Evolutionary conservation across 768 basidiomycete species (phyloP), one percentile per base, ranked within the genome.

Genomic region (Tylopilus subfusipes): DNA sequence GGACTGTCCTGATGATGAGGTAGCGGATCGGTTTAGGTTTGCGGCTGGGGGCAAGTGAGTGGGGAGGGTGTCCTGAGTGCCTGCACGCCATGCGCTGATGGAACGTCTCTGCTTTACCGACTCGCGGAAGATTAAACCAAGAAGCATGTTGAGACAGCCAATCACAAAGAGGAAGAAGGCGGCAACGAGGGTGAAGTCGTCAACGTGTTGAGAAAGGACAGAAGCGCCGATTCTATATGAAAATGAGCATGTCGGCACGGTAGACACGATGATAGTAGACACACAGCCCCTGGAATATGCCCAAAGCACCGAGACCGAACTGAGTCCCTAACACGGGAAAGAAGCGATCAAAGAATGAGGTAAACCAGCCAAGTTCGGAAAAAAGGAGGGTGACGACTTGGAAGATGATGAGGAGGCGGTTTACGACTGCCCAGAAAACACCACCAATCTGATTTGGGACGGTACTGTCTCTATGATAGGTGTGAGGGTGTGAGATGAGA

Each of bases 361-460:
- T 71, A 12, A 91, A 91, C 81, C 90, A 89, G 58, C 88, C 84
- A 54, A 93, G 57, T 72, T 97, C 94, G 52, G 93, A 88, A 53
- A 93, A 55, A 57, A 93, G 71, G 64, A 96, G 84, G 30, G 92
- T 76, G 63, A 93, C 69, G 56, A 86, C 81, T 75, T 94, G 89
- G 70, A 89, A 85, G 57, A 93, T 82, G 69, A 96, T 91, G 69
- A 96, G 81, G 52, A 96, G 78, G 55, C 90, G 79, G 71, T 92
- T 91, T 58, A 95, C 75, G 57, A 96, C 84, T 5, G 90, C 89
- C 90, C 93, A 97, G 73, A 97, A 96, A 10, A 83, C 81, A 25
- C 93, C 93, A 19, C 90, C 93, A 29, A 90, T 81, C 68, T 96
- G 93, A 70, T 92, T 91, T 5, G 93, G 93, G 5, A 97, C 91